These are phyloP conservation scores for Centaurea solstitialis DNA, from an alignment of 129 eudicot genomes.

Conservation along the genomic window DNA sequence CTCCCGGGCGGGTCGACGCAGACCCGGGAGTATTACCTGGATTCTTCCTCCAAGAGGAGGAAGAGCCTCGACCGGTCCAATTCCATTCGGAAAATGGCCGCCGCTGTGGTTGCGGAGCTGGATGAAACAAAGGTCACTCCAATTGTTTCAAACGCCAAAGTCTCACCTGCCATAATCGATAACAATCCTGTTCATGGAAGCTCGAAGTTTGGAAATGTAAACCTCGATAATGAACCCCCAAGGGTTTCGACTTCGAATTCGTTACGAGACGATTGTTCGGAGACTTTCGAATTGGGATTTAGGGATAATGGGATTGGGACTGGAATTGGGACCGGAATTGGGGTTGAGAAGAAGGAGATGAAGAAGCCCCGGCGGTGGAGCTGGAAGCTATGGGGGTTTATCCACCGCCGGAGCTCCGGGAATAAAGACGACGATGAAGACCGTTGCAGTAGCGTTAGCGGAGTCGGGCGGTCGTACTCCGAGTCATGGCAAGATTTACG, in stretches of 20 bases:
- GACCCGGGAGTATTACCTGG: slow-evolving; percentile 80
- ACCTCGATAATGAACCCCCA: slow-evolving; percentile 18
- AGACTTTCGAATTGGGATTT: slow-evolving; percentile 64
- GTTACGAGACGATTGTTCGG: slow-evolving; percentile 73
- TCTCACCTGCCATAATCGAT: slow-evolving; percentile 54
- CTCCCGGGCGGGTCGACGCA: slow-evolving; percentile 80
- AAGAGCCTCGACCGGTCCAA: slow-evolving; percentile 90
- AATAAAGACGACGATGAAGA: slow-evolving; percentile 66
- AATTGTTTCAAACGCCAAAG: slow-evolving; percentile 50
- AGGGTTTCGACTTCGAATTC: slow-evolving; percentile 64
- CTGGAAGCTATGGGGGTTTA: slow-evolving; percentile 86
- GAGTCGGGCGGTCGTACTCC: slow-evolving; percentile 78
- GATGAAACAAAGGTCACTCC: slow-evolving; percentile 54
- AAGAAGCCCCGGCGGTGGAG: slow-evolving; percentile 55
- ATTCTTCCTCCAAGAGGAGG: slow-evolving; percentile 79
- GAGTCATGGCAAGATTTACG: slow-evolving; percentile 84
- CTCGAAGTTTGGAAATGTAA: background rate
- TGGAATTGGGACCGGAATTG: slow-evolving; percentile 38
- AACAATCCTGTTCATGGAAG: slow-evolving; percentile 33
- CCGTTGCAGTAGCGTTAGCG: slow-evolving; percentile 55
- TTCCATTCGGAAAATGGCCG: slow-evolving; percentile 76
- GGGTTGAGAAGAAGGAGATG: slow-evolving; percentile 44
- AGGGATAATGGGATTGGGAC: slow-evolving; percentile 49
- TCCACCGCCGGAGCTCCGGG: slow-evolving; percentile 41
- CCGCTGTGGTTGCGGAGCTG: slow-evolving; percentile 79